phyloP scores from a whole-genome alignment of 331 rosid genomes.

The Acacia concinna region DNA sequence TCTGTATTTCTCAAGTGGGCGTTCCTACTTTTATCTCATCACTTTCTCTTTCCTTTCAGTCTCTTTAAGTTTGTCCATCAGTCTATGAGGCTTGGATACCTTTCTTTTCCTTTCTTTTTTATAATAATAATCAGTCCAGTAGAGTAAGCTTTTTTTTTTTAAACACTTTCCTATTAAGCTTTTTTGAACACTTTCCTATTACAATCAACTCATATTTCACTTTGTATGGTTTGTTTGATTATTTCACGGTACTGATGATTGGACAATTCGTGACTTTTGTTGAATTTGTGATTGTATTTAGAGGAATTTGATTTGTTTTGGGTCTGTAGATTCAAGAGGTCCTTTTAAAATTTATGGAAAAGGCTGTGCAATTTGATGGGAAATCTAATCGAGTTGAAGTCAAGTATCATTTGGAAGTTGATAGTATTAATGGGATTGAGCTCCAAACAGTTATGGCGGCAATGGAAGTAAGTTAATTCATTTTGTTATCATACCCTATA shows the following conservation, averaged over 20 bases:
- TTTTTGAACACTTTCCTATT: neutral
- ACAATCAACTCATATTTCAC: neutral
- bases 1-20: neutral
- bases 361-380: constrained; percentile 72
- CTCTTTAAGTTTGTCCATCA: constrained; percentile 5
- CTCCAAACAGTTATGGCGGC: constrained; percentile 75
- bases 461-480: constrained; percentile 66
- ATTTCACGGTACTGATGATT: constrained; percentile 21
- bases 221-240: constrained; percentile 14
- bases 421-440: constrained; percentile 45
- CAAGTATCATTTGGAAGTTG: constrained; percentile 47
- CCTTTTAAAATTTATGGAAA: constrained; percentile 72
- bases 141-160: neutral
- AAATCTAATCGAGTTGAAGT: constrained; percentile 55
- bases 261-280: constrained; percentile 51
- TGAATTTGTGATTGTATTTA: constrained; percentile 71
- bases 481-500: constrained; percentile 14
- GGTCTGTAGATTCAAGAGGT: constrained; percentile 95
- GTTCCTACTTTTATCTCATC: neutral
- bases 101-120: too few relatives aligned
- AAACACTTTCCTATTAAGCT: neutral
- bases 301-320: constrained; percentile 87
- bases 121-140: neutral
- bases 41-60: constrained; percentile 11
- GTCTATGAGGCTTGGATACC: constrained; percentile 2